A percentile compares a stretch with the other conserved stretches of the same genome.
These are phyloP conservation scores for Selaginella tamariscina DNA, from an alignment of 75 land plant genomes.

Conservation along the genomic window DNA sequence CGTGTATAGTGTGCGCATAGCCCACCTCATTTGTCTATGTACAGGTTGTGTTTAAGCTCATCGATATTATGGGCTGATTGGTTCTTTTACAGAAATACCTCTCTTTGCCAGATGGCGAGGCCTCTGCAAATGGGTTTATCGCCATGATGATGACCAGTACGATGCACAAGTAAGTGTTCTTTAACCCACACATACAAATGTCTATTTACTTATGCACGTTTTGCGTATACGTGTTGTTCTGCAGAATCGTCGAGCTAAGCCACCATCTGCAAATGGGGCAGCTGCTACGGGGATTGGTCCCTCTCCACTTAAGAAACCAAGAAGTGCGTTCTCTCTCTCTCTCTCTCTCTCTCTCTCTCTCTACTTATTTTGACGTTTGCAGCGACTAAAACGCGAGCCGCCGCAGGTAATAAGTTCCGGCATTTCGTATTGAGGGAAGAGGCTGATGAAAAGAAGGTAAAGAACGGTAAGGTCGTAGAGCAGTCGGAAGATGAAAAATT, in stretches of 20 bases:
- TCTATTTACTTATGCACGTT: neutral
- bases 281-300: neutral
- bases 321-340: neutral
- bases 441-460: neutral
- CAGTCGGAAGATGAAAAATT: neutral
- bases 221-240: neutral
- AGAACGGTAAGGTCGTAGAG: neutral
- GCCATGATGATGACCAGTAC: neutral
- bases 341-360: neutral
- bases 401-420: neutral
- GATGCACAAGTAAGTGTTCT: neutral
- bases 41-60: neutral
- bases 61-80: neutral
- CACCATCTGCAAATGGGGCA: neutral
- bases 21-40: neutral
- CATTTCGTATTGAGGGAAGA: neutral
- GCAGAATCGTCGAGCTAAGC: neutral
- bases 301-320: neutral
- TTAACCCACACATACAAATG: neutral
- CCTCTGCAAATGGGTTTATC: neutral
- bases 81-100: neutral
- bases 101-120: neutral
- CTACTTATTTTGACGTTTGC: neutral
- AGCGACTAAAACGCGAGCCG: neutral
- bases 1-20: neutral